These are phyloP conservation scores for Fusarium sp. DNA, from an alignment of 2,329 filamentous ascomycete species.

Conservation along the genomic window DNA sequence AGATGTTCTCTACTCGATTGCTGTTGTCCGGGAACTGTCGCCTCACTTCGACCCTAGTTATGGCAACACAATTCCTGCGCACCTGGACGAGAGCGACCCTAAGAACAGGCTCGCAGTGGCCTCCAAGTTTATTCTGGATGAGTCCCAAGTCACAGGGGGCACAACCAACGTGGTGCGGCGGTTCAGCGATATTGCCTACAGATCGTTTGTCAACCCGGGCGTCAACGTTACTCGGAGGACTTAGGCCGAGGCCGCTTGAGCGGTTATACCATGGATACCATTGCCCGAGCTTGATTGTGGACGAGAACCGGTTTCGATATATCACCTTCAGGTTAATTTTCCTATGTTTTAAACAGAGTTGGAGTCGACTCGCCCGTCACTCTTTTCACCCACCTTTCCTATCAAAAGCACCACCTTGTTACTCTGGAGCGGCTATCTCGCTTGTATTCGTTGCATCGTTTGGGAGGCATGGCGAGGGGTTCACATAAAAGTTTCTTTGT, in stretches of 20 bases:
- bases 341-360: conserved; percentile 34
- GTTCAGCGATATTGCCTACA: conserved; percentile 74
- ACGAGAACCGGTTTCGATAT: background rate
- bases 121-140: conserved; percentile 75
- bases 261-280: background rate
- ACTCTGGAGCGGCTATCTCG: conserved; percentile 31
- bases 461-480: conserved; percentile 50
- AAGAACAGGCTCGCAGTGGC: conserved; percentile 76
- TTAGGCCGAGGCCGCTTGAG: conserved; percentile 14
- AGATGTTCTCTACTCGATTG: conserved; percentile 91
- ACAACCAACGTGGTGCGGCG: conserved; percentile 79
- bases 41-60: conserved; percentile 72
- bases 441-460: conserved; percentile 45
- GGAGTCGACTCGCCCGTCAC: conserved; percentile 12
- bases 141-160: conserved; percentile 72
- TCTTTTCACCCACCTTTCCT: conserved; percentile 21
- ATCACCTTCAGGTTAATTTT: conserved; percentile 21
- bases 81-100: conserved; percentile 74
- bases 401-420: conserved; percentile 32
- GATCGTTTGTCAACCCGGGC: conserved; percentile 68
- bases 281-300: background rate
- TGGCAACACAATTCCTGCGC: conserved; percentile 66
- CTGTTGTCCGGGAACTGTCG: conserved; percentile 80
- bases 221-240: conserved; percentile 56
- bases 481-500: conserved; percentile 44